Percentiles rank a stretch among this genome's conserved stretches.
Evolutionary conservation across 495 filamentous ascomycete species (phyloP).

Genomic region (Rusavskia elegans): DNA sequence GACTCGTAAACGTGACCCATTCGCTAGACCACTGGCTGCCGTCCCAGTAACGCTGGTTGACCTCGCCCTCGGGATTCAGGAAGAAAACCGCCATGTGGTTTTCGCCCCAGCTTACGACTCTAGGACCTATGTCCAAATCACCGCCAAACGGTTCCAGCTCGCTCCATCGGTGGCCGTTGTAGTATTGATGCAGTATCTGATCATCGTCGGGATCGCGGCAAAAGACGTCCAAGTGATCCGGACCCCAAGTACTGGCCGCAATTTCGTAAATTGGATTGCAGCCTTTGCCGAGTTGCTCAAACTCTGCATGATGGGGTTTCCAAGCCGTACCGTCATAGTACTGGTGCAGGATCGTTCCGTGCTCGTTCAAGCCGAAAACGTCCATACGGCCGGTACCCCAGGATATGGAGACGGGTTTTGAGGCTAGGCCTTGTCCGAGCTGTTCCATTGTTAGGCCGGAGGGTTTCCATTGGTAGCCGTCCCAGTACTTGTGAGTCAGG

Average conservation of each 20-base stretch:
- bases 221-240: constrained; percentile 11
- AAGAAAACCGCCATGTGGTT: constrained; percentile 14
- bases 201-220: neutral
- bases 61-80: neutral
- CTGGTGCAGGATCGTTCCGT: constrained; percentile 6
- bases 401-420: constrained; percentile 9
- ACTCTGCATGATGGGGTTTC: neutral
- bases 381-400: constrained; percentile 20
- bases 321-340: constrained; percentile 10
- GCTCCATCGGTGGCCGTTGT: constrained; percentile 1
- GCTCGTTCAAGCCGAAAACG: constrained; percentile 13
- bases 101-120: neutral
- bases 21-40: constrained; percentile 14
- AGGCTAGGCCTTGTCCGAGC: constrained; percentile 12
- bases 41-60: constrained; percentile 2
- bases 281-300: neutral
- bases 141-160: neutral
- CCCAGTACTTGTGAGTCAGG: constrained; percentile 17
- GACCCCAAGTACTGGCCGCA: constrained; percentile 2
- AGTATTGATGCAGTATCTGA: neutral
- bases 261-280: constrained; percentile 5
- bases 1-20: constrained; percentile 1
- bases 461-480: constrained; percentile 16
- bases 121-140: neutral
- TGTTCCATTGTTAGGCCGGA: constrained; percentile 9